Conservation (phyloP, 352 stramenopile species). For the Pythium sukuiense region DNA sequence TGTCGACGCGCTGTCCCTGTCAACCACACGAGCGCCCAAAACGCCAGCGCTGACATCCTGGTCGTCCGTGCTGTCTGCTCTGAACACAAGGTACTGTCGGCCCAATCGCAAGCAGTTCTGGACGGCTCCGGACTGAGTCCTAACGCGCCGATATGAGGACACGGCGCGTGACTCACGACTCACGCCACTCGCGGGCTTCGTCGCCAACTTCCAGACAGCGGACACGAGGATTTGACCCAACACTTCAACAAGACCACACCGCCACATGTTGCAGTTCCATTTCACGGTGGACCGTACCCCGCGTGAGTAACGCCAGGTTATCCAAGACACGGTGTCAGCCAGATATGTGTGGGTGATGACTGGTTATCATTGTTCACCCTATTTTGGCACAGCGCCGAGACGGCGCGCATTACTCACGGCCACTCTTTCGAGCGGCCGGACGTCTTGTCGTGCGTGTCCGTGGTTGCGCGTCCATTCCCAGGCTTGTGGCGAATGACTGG, state of each 20-base stretch:
- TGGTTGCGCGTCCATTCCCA: not conserved
- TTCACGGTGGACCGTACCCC: conserved; percentile 7
- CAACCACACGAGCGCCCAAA: conserved; percentile 23
- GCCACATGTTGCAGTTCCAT: conserved; percentile 7
- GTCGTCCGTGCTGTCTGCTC: conserved; percentile 10
- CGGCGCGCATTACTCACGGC: not conserved
- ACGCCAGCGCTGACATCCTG: conserved; percentile 20
- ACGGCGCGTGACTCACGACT: conserved; percentile 8
- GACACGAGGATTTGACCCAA: not conserved
- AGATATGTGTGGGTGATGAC: not conserved
- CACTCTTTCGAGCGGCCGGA: not conserved
- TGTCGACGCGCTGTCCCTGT: conserved; percentile 14
- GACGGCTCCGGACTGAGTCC: not conserved
- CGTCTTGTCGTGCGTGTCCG: not conserved
- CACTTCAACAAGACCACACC: conserved; percentile 9
- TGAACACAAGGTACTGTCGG: conserved; percentile 13
- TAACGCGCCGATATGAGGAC: not conserved
- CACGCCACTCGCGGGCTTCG: conserved; percentile 5
- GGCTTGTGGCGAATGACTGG: not conserved
- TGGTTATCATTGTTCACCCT: not conserved
- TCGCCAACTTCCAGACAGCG: conserved; percentile 3
- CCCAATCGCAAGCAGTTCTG: not conserved
- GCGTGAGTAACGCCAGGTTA: conserved; percentile 7
- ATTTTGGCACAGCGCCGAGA: not conserved
- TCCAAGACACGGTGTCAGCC: not conserved